These are phyloP conservation scores for Sporodiniella umbellata DNA, from an alignment of 371 early-diverging fungal genomes.

Conservation along the genomic window DNA sequence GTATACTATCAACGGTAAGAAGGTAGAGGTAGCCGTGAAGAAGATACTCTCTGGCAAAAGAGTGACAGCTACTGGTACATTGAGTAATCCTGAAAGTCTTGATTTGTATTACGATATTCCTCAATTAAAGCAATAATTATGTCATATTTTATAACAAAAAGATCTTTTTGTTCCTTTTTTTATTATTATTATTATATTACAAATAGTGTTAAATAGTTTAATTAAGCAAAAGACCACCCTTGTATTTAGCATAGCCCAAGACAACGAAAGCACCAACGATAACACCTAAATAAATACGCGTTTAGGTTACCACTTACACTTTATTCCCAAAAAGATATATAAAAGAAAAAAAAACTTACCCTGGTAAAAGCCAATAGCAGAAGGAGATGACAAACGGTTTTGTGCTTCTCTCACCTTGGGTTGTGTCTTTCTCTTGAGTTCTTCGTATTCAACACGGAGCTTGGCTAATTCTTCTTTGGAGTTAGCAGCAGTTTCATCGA, in stretches of 20 bases:
- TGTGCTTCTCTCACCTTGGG: conserved; percentile 41
- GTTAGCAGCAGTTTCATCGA: conserved; percentile 26
- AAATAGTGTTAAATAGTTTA: too few species aligned
- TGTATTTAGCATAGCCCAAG: conserved; percentile 24
- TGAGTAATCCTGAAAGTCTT: conserved; percentile 88
- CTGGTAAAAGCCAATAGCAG: conserved; percentile 41
- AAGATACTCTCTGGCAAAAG: conserved; percentile 81
- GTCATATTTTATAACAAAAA: background rate
- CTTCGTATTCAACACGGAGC: conserved; percentile 35
- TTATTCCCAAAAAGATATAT: too few species aligned
- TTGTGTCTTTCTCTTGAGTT: conserved; percentile 28
- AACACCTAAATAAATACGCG: conserved; percentile 9
- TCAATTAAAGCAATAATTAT: conserved; percentile 38
- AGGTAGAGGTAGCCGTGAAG: conserved; percentile 96
- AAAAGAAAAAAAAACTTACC: conserved; percentile 19
- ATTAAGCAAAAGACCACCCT: conserved; percentile 13
- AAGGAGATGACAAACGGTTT: conserved; percentile 30
- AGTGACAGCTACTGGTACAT: conserved; percentile 67
- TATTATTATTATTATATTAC: too few species aligned
- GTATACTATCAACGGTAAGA: conserved; percentile 96
- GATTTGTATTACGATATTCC: conserved; percentile 72
- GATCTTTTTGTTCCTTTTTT: background rate
- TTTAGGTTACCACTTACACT: background rate
- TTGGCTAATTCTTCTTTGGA: conserved; percentile 34
- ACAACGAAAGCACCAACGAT: conserved; percentile 23